Evolutionary conservation across 192 early-diverging fungal genomes (phyloP), one percentile per base, ranked within the genome.

Genomic region (Haplosporangium gracile): DNA sequence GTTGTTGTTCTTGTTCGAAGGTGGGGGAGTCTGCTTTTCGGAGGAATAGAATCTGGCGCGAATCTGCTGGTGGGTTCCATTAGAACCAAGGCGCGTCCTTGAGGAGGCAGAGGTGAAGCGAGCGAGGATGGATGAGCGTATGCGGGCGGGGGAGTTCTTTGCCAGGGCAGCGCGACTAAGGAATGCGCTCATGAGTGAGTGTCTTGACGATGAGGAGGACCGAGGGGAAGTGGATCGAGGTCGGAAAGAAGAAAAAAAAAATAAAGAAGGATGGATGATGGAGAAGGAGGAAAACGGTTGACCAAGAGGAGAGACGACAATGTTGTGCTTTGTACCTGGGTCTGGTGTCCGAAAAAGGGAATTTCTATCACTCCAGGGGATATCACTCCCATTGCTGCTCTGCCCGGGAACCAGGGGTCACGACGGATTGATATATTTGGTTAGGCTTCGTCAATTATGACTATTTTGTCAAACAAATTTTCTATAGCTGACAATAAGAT

Each of bases 111-210:
- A 51, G 32, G 72, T 32, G 42, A 82, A 77, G 40, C 82, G 55
- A 47, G 76, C n/a, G 36, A 83, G 68, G 22, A 38, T 9, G 3
- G 75, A 43, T 72, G 76, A 18, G 43, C 81, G 69, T 24, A 69
- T 39, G 55, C 75, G 73, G 76, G 69, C 75, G 68, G 60, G 7
- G 3, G 60, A 65, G 10, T 76, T 76, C 55, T 75, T 82, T 69
- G 69, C 53, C 34, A 78, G 69, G 72, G 82, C 29, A 51, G 82
- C 76, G 68, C 82, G 75, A 13, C 77, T 42, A 60, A 85, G 72
- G 74, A 78, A 76, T 63, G 82, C 77, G 70, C 82, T 85, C 82
- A 85, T 85, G 68, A 43, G 69, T 40, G 49, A 29, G 2, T 38
- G 39, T 34, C 0, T 32, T 36, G 2, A 20, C 42, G 39, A 42